Percentiles rank a stretch among this genome's conserved stretches.
Conservation (phyloP, 768 basidiomycete genomes). For the Kondoa malvinella region DNA sequence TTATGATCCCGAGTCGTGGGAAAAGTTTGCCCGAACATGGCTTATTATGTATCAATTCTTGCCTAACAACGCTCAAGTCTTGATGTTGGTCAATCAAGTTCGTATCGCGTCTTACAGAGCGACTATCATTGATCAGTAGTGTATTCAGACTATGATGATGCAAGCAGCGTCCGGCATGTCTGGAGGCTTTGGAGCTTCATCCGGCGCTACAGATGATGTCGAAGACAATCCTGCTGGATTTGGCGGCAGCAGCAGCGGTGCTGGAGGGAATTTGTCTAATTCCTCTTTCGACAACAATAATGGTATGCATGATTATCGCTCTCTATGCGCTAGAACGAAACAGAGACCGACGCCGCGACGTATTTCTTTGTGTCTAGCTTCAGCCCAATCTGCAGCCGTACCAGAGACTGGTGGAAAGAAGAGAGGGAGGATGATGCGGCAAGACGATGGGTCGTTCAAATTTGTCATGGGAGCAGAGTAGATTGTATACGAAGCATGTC, state of each 20-base stretch:
- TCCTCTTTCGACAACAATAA: neutral
- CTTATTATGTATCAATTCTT: neutral
- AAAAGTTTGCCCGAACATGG: constrained; percentile 5
- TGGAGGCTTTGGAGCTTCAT: no score
- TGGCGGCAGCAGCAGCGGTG: no score
- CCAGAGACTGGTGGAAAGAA: neutral
- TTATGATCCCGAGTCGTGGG: neutral
- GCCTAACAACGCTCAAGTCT: neutral
- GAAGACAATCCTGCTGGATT: no score
- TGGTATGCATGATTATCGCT: neutral
- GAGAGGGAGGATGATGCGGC: neutral
- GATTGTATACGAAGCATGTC: no score
- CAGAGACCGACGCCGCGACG: no score
- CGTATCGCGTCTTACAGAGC: no score
- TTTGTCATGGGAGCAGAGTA: neutral
- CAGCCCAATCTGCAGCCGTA: neutral
- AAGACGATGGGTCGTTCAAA: neutral
- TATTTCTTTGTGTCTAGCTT: no score
- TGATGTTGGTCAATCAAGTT: neutral
- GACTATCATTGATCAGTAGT: no score
- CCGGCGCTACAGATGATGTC: no score
- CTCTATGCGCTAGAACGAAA: neutral
- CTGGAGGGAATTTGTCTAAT: neutral
- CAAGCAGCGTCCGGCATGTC: no score
- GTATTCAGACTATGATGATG: neutral